Percentiles rank a stretch among this genome's conserved stretches.
Evolutionary conservation across 192 early-diverging fungal species (phyloP).

Genomic region (Gaertneriomyces semiglobifer): DNA sequence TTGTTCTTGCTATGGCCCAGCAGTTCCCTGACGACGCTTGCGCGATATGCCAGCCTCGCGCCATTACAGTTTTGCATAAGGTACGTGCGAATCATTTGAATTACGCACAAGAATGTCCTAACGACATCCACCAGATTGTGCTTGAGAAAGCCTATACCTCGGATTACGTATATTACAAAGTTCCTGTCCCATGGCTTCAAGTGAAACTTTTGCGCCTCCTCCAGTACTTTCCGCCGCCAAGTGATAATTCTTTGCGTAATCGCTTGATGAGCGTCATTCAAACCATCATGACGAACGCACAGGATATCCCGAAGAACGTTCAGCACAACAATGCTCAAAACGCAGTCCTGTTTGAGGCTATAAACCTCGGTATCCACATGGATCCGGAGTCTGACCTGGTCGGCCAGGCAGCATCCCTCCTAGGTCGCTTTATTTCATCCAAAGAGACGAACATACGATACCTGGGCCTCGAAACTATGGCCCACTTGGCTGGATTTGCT

Average conservation of each 20-base stretch:
- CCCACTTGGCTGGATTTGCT: slow-evolving; percentile 68
- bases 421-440: slow-evolving; percentile 86
- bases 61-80: slow-evolving; percentile 74
- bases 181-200: slow-evolving; percentile 97
- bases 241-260: slow-evolving; percentile 10
- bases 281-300: slow-evolving; percentile 70
- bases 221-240: slow-evolving; percentile 90
- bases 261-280: slow-evolving; percentile 70
- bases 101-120: neutral
- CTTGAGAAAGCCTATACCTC: slow-evolving; percentile 74
- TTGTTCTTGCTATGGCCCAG: slow-evolving; percentile 90
- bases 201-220: slow-evolving; percentile 90
- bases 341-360: slow-evolving; percentile 95
- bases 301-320: slow-evolving; percentile 89
- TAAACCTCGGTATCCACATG: slow-evolving; percentile 90
- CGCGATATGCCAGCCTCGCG: slow-evolving; percentile 69
- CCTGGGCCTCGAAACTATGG: slow-evolving; percentile 95
- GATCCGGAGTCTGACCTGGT: slow-evolving; percentile 85
- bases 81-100: slow-evolving; percentile 36
- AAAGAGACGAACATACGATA: slow-evolving; percentile 99
- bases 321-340: slow-evolving; percentile 99
- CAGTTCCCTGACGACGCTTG: slow-evolving; percentile 75
- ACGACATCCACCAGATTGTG: slow-evolving; percentile 57
- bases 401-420: slow-evolving; percentile 73
- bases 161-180: slow-evolving; percentile 97